phyloP scores from a whole-genome alignment of 805 yeast genomes.

The Priceomyces medius region DNA sequence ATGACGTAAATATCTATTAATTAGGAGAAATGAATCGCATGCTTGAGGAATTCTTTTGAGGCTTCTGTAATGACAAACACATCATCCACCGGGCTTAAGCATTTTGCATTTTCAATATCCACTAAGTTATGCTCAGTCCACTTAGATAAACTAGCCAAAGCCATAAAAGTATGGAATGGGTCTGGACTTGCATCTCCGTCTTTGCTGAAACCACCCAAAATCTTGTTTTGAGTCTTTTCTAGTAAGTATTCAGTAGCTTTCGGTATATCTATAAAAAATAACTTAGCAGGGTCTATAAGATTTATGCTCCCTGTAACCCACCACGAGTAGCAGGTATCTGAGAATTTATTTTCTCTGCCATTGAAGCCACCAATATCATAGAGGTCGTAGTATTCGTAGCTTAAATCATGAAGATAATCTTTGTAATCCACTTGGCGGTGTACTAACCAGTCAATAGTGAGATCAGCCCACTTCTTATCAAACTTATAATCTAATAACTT shows the following conservation, averaged over 20 bases:
- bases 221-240: conserved; percentile 53
- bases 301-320: conserved; percentile 69
- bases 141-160: conserved; percentile 42
- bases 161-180: conserved; percentile 66
- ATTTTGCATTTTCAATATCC: conserved; percentile 8
- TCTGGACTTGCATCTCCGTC: conserved; percentile 65
- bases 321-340: conserved; percentile 86
- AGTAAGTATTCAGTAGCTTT: conserved; percentile 47
- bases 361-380: conserved; percentile 77
- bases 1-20: not conserved
- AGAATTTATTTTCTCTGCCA: conserved; percentile 81
- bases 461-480: conserved; percentile 15
- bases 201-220: conserved; percentile 79
- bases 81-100: conserved; percentile 23
- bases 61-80: conserved; percentile 23
- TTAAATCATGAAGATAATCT: conserved; percentile 24
- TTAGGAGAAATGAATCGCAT: not conserved
- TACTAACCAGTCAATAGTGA: conserved; percentile 57
- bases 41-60: conserved; percentile 12
- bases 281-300: conserved; percentile 31
- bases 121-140: conserved; percentile 10
- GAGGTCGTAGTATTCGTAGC: conserved; percentile 22
- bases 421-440: conserved; percentile 58
- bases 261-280: conserved; percentile 33
- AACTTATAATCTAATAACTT: conserved; percentile 33